phyloP scores from a whole-genome alignment of 1,139 yeast species.

The Protomyces macrosporus region DNA sequence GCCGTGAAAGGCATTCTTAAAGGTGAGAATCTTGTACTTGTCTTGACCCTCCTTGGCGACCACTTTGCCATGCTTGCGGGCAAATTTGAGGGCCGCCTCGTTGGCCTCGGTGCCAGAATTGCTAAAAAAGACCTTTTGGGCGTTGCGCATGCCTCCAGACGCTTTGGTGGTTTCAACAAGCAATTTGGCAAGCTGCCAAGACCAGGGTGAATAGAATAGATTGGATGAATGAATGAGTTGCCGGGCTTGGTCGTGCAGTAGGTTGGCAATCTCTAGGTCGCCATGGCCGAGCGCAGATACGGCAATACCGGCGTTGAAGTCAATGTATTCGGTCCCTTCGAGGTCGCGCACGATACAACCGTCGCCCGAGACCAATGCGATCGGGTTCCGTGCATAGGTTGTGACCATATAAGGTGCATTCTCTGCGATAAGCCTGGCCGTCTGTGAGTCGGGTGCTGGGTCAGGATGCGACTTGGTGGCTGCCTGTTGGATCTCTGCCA shows the following conservation, averaged over 20 bases:
- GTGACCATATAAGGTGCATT: slow-evolving; percentile 63
- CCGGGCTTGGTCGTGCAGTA: slow-evolving; percentile 64
- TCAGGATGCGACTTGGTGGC: slow-evolving; percentile 25
- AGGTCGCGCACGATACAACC: slow-evolving; percentile 73
- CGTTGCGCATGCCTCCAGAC: slow-evolving; percentile 44
- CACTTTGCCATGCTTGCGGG: slow-evolving; percentile 72
- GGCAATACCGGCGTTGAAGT: slow-evolving; percentile 93
- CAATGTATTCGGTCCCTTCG: slow-evolving; percentile 71
- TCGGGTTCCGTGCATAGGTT: slow-evolving; percentile 71
- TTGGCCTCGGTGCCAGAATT: slow-evolving; percentile 97
- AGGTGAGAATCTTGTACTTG: slow-evolving; percentile 76
- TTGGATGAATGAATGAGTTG: slow-evolving; percentile 80
- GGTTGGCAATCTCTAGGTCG: slow-evolving; percentile 63
- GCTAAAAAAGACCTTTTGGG: slow-evolving; percentile 77
- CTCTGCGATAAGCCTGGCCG: slow-evolving; percentile 31
- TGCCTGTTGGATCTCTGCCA: slow-evolving; percentile 8
- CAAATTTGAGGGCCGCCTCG: slow-evolving; percentile 95
- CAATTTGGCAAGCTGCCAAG: slow-evolving; percentile 69
- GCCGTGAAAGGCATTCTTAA: slow-evolving; percentile 87
- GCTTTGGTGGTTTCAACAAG: slow-evolving; percentile 62
- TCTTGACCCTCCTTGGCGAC: slow-evolving; percentile 40
- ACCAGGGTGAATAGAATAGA: slow-evolving; percentile 75
- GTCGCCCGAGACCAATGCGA: slow-evolving; percentile 64
- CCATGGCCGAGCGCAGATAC: slow-evolving; percentile 93
- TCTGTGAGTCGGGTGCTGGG: slow-evolving; percentile 23